Base-by-base conservation (phyloP, 1,139 yeast genomes). In the Hansenula lynferdii region DNA sequence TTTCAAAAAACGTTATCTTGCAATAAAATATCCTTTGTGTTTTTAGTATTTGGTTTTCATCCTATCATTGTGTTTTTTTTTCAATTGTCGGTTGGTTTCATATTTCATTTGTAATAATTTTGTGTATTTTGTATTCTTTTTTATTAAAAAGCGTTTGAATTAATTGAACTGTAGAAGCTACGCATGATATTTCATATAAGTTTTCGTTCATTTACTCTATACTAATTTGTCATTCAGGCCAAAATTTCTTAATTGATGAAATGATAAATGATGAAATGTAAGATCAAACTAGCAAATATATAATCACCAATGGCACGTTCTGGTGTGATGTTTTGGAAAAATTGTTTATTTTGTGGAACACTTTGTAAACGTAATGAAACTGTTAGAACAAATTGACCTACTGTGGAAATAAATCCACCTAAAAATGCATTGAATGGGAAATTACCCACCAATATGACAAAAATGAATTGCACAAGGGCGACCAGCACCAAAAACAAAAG, bases 351-450 rank as follows among this genome's bases (percentile, higher is more conserved):
- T 20, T 57, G 60, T 9, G 62, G 57, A 30, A 69, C 65, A 28
- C 72, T 69, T 59, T 90, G 97, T 56, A 90, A 72, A 53, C 98
- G 72, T 55, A 92, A 71, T 46, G 83, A 74, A 37, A 83, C 84
- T 14, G 95, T 76, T 47, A 92, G 73, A 27, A 92, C 97, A 59
- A 94, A 92, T 62, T 94, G 98, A 14, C 96, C 97, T 41, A 92
- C 97, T 43, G 97, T 86, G 28, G 89, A 70, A 42, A 85, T 77
- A 58, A 92, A 92, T 1, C 98, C 98, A 21, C 96, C 94, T 44
- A 92, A 71, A 58, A 92, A 92, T 24, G 97, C 97, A 64, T 92
- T 92, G 73, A 94, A 92, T 17, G 99, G 99, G 71, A 83, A 94
- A 53, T 79, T 86, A 23, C 97, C 96, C 39, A 89, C 77, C 14